A percentile compares a stretch with the other conserved stretches of the same genome.
These are phyloP conservation scores for Xylaria sp. DNA, from an alignment of 2,329 filamentous ascomycete species.

Conservation along the genomic window DNA sequence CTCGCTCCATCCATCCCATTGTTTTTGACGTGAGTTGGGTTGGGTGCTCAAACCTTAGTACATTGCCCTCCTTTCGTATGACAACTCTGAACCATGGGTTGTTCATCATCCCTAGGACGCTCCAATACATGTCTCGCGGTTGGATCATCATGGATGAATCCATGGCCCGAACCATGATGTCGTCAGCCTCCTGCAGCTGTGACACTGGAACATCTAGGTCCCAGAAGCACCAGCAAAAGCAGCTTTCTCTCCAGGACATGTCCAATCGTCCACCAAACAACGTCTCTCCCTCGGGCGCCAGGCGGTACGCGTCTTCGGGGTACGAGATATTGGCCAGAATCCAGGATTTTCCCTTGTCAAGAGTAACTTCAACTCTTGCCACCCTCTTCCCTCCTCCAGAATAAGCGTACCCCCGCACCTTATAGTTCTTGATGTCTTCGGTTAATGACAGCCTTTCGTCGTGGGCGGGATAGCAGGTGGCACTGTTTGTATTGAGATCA, in stretches of 20 bases:
- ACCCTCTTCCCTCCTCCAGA: slow-evolving; percentile 83
- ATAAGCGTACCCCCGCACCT: slow-evolving; percentile 81
- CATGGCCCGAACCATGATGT: slow-evolving; percentile 84
- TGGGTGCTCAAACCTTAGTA: slow-evolving; percentile 81
- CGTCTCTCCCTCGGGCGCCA: slow-evolving; percentile 57
- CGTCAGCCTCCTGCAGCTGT: slow-evolving; percentile 65
- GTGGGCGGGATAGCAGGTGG: slow-evolving; percentile 78
- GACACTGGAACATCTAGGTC: slow-evolving; percentile 66
- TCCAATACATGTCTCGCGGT: slow-evolving; percentile 95
- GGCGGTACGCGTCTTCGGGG: slow-evolving; percentile 81
- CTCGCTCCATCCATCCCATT: slow-evolving; percentile 91
- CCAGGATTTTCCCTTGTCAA: slow-evolving; percentile 85
- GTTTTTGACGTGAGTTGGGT: slow-evolving; percentile 77
- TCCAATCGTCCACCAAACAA: slow-evolving; percentile 79
- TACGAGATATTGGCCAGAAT: slow-evolving; percentile 76
- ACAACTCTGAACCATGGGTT: slow-evolving; percentile 89
- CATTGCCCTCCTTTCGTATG: slow-evolving; percentile 67
- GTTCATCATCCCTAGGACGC: slow-evolving; percentile 95
- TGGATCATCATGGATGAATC: slow-evolving; percentile 87
- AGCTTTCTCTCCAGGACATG: slow-evolving; percentile 78
- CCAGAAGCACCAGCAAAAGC: slow-evolving; percentile 95
- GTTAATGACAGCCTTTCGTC: slow-evolving; percentile 65
- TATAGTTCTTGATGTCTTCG: slow-evolving; percentile 58
- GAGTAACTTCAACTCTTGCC: slow-evolving; percentile 78
- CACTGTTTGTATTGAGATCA: slow-evolving; percentile 86